Evolutionary conservation across 2,329 filamentous ascomycete genomes (phyloP), one percentile per base, ranked within the genome.

Genomic region (Endocalyx cinctus): DNA sequence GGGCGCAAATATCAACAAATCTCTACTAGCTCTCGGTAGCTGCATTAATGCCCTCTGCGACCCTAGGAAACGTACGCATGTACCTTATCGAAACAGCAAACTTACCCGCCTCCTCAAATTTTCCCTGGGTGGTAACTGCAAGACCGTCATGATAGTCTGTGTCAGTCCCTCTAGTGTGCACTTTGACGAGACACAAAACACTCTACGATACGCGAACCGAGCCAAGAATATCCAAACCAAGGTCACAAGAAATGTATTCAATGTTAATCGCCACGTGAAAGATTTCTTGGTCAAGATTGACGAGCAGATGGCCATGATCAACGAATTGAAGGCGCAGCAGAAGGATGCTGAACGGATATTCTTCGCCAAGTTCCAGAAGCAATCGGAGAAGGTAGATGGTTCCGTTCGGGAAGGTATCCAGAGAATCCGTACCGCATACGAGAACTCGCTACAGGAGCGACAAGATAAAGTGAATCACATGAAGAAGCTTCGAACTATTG

Each of bases 211-310:
- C 54, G 92, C 92, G 31, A 97, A 98, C 61, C 77, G 92, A 47
- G 92, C 92, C 38, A 98, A 98, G 76, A 98, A 98, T 54, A 98
- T 98, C 56, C 94, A 97, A 66, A 98, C 92, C 38, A 98, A 98
- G 72, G 88, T 96, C 37, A 96, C 92, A n/a, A 82, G 89, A 52
- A 98, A 98, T 56, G 89, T 97, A 16, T 98, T 94, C 67, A 98
- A 98, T 59, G 92, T 98, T 44, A 96, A 98, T 59, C 84, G 92
- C 41, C 92, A 98, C 63, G 92, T 98, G 53, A 98, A 98, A 68
- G 92, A 98, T 62, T 98, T 95, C 64, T 66, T 98, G 58, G 92
- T 96, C 69, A 97, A 97, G 73, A 98, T 98, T 51, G 90, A 98
- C 55, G 92, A 98, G 64, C 90, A 98, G 59, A 89, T 95, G 74